Conservation (phyloP, 768 basidiomycete genomes). For the Lentinula lateritia region DNA sequence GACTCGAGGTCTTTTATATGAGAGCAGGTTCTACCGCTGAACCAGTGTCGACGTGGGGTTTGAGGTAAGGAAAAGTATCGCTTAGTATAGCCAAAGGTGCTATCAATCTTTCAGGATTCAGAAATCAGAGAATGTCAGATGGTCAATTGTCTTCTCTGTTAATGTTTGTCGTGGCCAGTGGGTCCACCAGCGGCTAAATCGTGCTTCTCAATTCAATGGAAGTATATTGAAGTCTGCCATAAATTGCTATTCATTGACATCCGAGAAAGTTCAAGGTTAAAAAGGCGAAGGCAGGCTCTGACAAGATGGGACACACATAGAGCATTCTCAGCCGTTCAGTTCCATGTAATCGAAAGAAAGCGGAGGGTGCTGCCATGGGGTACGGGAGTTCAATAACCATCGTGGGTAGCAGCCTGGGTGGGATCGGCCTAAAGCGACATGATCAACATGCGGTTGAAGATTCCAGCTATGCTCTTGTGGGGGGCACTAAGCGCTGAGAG, state of each 20-base stretch:
- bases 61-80: not conserved
- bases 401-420: too few relatives aligned
- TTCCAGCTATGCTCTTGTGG: not conserved
- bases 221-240: not conserved
- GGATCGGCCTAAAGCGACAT: not conserved
- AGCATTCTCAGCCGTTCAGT: too few relatives aligned
- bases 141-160: not conserved
- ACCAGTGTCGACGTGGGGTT: not conserved
- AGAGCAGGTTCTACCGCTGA: not conserved
- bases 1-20: not conserved
- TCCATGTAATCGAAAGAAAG: too few relatives aligned
- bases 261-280: not conserved
- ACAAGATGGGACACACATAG: not conserved
- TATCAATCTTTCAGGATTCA: not conserved
- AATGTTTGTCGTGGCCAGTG: not conserved
- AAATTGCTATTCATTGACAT: not conserved
- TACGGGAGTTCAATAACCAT: not conserved
- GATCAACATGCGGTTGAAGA: too few relatives aligned
- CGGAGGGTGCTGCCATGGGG: not conserved
- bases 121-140: not conserved
- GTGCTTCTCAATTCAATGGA: not conserved
- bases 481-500: not conserved
- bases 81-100: slow-evolving; percentile 1
- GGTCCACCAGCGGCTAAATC: not conserved
- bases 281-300: not conserved